phyloP scores from a whole-genome alignment of 805 yeast species.

The Zygosaccharomyces bisporus region DNA sequence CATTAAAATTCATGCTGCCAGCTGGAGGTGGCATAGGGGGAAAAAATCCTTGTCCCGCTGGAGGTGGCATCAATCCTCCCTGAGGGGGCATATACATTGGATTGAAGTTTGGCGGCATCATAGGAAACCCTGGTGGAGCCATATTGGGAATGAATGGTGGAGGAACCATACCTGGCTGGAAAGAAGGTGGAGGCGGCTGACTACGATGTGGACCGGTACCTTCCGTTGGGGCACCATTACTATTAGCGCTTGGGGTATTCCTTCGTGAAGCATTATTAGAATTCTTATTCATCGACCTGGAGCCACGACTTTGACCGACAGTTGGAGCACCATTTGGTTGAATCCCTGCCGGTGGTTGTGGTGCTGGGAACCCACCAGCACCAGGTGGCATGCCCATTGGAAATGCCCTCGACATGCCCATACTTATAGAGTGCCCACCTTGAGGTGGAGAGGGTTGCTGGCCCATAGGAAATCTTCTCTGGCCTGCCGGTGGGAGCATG shows the following conservation, averaged over 20 bases:
- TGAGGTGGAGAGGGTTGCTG: constrained; percentile 11
- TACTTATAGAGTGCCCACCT: constrained; percentile 17
- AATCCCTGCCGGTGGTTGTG: constrained; percentile 15
- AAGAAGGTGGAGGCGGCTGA: constrained; percentile 12
- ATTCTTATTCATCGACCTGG: constrained; percentile 10
- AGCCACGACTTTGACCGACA: constrained; percentile 4
- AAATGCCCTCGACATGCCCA: constrained; percentile 17
- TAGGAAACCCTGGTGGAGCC: constrained; percentile 33
- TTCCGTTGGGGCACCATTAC: background rate
- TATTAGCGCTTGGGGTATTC: background rate
- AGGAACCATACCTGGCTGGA: constrained; percentile 18
- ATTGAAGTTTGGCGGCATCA: constrained; percentile 26
- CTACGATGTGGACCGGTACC: background rate
- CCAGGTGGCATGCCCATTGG: constrained; percentile 26
- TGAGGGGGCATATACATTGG: constrained; percentile 25
- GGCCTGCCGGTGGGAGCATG: constrained; percentile 16
- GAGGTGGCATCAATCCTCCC: constrained; percentile 22
- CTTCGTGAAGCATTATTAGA: constrained; percentile 1
- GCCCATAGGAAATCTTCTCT: constrained; percentile 7
- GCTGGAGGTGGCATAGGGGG: constrained; percentile 23
- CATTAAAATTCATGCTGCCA: constrained; percentile 12
- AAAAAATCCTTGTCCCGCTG: constrained; percentile 22
- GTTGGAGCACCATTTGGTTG: constrained; percentile 8
- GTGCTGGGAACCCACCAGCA: constrained; percentile 22
- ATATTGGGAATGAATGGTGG: constrained; percentile 28